Conservation (phyloP, 441 rosid species). For the Eutrema salsugineum region DNA sequence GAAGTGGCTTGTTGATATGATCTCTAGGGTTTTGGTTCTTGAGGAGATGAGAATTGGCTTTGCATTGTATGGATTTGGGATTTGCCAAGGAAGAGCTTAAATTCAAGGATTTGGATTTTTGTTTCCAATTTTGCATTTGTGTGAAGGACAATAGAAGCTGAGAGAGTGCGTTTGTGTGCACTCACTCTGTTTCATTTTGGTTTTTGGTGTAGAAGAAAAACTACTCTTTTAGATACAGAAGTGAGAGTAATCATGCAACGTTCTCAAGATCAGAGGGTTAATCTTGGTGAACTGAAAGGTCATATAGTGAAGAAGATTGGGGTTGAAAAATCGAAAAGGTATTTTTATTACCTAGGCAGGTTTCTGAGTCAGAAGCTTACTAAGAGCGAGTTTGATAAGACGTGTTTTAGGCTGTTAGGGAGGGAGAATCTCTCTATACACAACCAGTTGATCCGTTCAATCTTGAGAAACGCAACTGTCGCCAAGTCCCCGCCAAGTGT, state of each 20-base stretch:
- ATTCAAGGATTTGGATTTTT: constrained; percentile 32
- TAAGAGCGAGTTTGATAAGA: constrained; percentile 50
- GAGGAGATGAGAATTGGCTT: constrained; percentile 57
- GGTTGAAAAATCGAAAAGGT: constrained; percentile 39
- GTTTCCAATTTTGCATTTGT: constrained; percentile 32
- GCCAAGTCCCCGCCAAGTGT: constrained; percentile 33
- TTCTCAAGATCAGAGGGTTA: constrained; percentile 36
- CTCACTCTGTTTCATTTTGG: constrained; percentile 15
- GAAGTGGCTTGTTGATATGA: constrained; percentile 38
- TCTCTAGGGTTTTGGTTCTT: constrained; percentile 62
- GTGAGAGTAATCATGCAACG: constrained; percentile 35
- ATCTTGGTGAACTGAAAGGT: constrained; percentile 44
- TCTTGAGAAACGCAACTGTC: constrained; percentile 48
- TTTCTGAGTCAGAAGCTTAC: constrained; percentile 48
- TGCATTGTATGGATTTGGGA: constrained; percentile 48
- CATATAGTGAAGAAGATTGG: constrained; percentile 54
- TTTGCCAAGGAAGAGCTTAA: constrained; percentile 15
- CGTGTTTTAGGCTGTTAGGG: constrained; percentile 45
- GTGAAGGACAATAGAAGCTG: constrained; percentile 28
- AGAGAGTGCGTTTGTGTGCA: constrained; percentile 26
- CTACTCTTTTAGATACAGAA: background rate
- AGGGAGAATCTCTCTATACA: constrained; percentile 55
- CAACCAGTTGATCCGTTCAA: constrained; percentile 46
- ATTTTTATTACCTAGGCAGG: constrained; percentile 42
- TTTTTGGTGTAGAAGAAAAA: background rate